Evolutionary conservation across 192 early-diverging fungal species (phyloP), one percentile per base, ranked within the genome.

Genomic region (Geosiphon pyriformis): DNA sequence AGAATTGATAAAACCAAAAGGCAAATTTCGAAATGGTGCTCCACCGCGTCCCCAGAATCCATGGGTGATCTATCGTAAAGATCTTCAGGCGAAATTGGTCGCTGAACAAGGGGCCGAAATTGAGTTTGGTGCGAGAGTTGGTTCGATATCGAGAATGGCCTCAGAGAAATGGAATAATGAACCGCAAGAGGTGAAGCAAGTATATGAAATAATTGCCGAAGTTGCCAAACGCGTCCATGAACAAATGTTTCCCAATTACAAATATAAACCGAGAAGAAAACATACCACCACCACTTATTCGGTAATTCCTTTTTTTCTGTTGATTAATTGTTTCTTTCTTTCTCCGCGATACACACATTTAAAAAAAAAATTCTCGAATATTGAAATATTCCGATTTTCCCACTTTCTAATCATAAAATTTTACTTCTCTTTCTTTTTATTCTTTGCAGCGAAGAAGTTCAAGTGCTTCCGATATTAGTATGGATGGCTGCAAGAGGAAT

Each of bases 41-140:
- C 52, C 53, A 29, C 53, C 53, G 23, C 53, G 53, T 55, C 53
- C 20, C 12, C 53, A 55, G 6, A 55, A 55, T 4, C 53, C 53
- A 12, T 55, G 27, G 2, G 2, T 55, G 2, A 55, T 55, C 53
- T 55, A 55, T 55, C 53, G 53, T 29, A 55, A 55, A 55, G 53
- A 55, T 42, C 37, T 42, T 15, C 37, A 42, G 37, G 37, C 37
- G 37, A 42, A 42, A 42, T 42, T 42, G 37, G 37, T 42, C 15
- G 37, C 37, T 42, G 37, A 42, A 15, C 37, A 42, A 15, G 37
- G 37, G 6, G 37, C 37, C 15, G 37, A 42, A 42, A 42, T 42
- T 42, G 37, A 42, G 37, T 42, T 42, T 42, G 37, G 37, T 10
- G 37, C 37, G 6, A 6, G 37, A 15, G 37, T 42, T 42, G 37